Evolutionary conservation across 2,329 filamentous ascomycete genomes (phyloP), one percentile per base, ranked within the genome.

Genomic region (Scolecobasidium constrictum): DNA sequence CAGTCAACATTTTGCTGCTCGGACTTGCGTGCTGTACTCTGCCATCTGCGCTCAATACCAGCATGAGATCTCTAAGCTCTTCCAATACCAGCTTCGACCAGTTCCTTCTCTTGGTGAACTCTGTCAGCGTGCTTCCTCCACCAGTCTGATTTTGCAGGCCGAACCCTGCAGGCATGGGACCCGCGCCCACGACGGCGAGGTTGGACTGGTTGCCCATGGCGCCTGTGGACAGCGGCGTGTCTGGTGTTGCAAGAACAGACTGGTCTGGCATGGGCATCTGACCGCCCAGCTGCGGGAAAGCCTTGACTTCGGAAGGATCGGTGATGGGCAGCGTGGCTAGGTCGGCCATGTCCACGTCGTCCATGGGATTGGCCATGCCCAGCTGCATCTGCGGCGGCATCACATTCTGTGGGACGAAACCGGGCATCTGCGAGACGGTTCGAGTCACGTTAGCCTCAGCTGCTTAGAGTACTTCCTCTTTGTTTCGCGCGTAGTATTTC

Each of bases 31-130:
- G 94, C 46, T 84, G 75, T 52, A 96, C 81, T 49, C 83, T 78
- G 28, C 87, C 86, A 53, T 92, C 81, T 18, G 85, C 77, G 37
- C 86, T 87, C 40, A 96, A 74, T 46, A 96, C 87, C 57, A 94
- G 81, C 43, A 94, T 65, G 52, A 95, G 77, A 61, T 95, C 90
- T 56, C 82, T 84, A 52, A 96, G 69, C 67, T 94, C 88, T 60
- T 93, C 85, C 18, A 95, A 76, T 11, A 94, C 81, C 50, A 85
- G 82, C 58, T 88, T 84, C 13, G 86, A 83, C 90, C 90, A 95
- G 57, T 92, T 80, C 47, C 73, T 65, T 45, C 77, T 66, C 58
- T 79, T 79, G 13, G 74, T 81, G 52, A 80, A 80, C 55, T 81
- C 74, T 49, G 75, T 79, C 51, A 79, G 59, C 5, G 73, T 78